Evolutionary conservation across 768 basidiomycete genomes (phyloP), one percentile per base, ranked within the genome.

Genomic region (Termitomyces sp.): DNA sequence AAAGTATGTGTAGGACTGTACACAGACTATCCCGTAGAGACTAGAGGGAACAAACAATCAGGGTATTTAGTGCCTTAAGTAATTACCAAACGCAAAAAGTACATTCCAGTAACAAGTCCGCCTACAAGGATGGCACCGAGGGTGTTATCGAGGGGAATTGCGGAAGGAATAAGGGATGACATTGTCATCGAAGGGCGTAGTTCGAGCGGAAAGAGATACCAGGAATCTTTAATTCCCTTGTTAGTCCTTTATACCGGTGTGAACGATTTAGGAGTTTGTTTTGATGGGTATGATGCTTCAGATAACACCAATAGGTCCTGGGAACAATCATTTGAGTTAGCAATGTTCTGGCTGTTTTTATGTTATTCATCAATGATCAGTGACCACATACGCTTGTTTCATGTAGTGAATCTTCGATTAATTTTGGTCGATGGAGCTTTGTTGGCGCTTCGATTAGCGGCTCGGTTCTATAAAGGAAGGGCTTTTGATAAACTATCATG

Each of bases 11-110:
- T 49, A 59, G 6, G 30, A 31, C 15, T 59, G 58, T 6, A 59
- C 54, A 24, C 58, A 59, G 16, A 34, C 42, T 8, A 59, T 54
- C 3, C 58, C 58, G 9, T 55, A 59, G 30, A 59, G 48, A 24
- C 58, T 59, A 12, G 4, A 34, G 34, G 6, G 13, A 7, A 33
- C 9, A 11, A 24, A 24, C 18, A 16, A 39, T 52, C 11, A 31
- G 20, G 18, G 16, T 37, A 24, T 1, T 3, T 11, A 18, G 24
- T 22, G n/a, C n/a, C 7, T 12, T 36, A 20, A 36, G 22, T 20
- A 47, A 16, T 4, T 20, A 16, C 13, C 11, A 11, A 30, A 36
- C 2, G 15, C n/a, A 4, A 12, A 44, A 20, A 44, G 45, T 46
- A 48, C 55, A 56, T 49, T 48, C 36, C 55, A 39, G 55, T 45